These are phyloP conservation scores for Oligophagozyma castellii DNA, from an alignment of 1,139 yeast species.

Conservation along the genomic window DNA sequence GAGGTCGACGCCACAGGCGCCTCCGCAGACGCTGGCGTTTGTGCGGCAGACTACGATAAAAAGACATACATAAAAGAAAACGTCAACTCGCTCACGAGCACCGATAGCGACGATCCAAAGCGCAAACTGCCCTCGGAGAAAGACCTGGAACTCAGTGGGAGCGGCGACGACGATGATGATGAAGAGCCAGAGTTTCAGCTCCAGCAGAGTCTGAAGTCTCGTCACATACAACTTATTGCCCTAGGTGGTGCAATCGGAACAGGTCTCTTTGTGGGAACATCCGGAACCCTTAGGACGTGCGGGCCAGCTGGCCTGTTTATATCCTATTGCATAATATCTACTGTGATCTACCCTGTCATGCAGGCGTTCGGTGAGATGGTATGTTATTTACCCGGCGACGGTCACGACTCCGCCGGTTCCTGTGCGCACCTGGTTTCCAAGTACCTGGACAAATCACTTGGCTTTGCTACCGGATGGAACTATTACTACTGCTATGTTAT, in stretches of 20 bases:
- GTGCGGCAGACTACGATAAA: no score
- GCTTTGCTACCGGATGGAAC: slow-evolving; percentile 65
- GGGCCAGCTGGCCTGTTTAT: slow-evolving; percentile 58
- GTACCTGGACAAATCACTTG: slow-evolving; percentile 53
- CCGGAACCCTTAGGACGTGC: slow-evolving; percentile 44
- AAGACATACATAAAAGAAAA: no score
- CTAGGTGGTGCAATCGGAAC: slow-evolving; percentile 80
- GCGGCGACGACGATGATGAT: no score
- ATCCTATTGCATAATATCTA: slow-evolving; percentile 21
- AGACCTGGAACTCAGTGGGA: no score
- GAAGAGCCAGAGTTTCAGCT: slow-evolving; percentile 15
- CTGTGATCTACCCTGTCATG: slow-evolving; percentile 49
- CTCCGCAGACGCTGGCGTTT: no score
- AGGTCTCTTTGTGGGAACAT: slow-evolving; percentile 48
- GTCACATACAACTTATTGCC: slow-evolving; percentile 62
- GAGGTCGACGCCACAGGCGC: no score
- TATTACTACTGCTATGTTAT: slow-evolving; percentile 38
- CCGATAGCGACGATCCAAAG: no score
- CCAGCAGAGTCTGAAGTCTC: slow-evolving; percentile 47
- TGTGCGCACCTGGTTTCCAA: slow-evolving; percentile 22
- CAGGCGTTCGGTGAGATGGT: slow-evolving; percentile 72
- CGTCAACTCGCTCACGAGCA: no score
- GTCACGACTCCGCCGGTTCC: slow-evolving; percentile 23
- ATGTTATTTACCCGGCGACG: slow-evolving; percentile 54
- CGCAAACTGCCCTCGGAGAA: no score